phyloP scores from a whole-genome alignment of 805 yeast species.

The Lipomyces mesembrius region DNA sequence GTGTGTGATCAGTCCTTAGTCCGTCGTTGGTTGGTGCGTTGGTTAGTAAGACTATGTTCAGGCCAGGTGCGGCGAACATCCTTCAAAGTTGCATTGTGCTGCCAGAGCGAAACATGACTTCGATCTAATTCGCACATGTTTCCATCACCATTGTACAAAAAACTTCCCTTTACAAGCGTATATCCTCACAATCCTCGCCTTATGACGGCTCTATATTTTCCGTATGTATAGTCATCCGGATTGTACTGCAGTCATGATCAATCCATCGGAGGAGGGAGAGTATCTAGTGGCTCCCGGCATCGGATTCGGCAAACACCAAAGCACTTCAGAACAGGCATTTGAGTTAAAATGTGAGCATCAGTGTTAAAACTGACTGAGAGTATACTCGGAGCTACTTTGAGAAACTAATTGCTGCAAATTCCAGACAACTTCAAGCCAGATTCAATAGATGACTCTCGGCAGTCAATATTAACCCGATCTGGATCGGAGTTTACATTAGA shows the following conservation, averaged over 20 bases:
- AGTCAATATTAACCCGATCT: conserved; percentile 28
- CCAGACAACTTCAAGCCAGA: conserved; percentile 39
- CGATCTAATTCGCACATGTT: background rate
- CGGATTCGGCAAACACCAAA: conserved; percentile 10
- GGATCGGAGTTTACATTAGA: conserved; percentile 32
- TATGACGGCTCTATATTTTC: background rate
- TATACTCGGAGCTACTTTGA: background rate
- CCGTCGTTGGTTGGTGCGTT: background rate
- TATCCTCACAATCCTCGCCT: background rate
- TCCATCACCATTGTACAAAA: background rate
- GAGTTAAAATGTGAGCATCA: conserved; percentile 32
- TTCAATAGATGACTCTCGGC: conserved; percentile 33
- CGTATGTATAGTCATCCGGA: background rate
- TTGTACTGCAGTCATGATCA: conserved; percentile 24
- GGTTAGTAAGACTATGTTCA: background rate
- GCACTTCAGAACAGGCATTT: conserved; percentile 22
- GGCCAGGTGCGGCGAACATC: background rate
- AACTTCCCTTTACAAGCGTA: background rate
- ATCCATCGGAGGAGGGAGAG: conserved; percentile 29
- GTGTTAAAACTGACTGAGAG: background rate
- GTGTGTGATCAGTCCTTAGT: background rate
- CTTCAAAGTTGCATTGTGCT: background rate
- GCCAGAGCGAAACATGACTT: background rate
- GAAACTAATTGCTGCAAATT: background rate
- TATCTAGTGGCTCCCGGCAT: conserved; percentile 27